Evolutionary conservation across 768 basidiomycete genomes (phyloP), one percentile per base, ranked within the genome.

Genomic region (Leccinum fibrillosum): DNA sequence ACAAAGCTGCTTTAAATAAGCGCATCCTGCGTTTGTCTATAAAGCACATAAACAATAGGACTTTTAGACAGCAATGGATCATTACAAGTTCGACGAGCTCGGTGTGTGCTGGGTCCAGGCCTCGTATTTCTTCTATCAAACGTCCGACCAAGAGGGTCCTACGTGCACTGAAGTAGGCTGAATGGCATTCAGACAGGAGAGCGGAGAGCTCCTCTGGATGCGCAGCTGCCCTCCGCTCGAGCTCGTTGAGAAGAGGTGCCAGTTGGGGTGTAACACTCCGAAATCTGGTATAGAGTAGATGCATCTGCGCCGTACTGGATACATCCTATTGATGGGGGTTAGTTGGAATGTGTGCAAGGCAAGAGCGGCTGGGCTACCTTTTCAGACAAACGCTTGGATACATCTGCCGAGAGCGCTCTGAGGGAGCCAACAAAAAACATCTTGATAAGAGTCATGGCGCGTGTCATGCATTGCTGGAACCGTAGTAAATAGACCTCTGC

Each of bases 391-490:
- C 89, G 82, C 64, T 82, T 89, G 1, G 82, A 81, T 21, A 96
- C 82, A 64, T 98, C 96, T 4, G 82, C 75, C 1, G 89, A 85
- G 11, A 97, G 79, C 0, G 89, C 86, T 42, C 89, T 81, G 6
- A 98, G 77, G 8, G 90, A 89, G 5, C 88, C 89, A 6, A 96
- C 86, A 66, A 97, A 98, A 74, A 90, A 94, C 86, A 98, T 95
- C 74, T 92, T 96, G 77, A 98, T 92, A 47, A 99, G 81, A 0
- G 95, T 98, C 96, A 98, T 98, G 10, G 93, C 90, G 26, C 97
- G 86, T 0, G 94, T 97, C 84, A 98, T 89, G 71, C 97, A 99
- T 73, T 99, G 97, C 67, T 97, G 96, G 74, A 95, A 98, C 23
- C 97, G 86, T 30, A 99, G 81, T n/a, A 97, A 78, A 71, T 97